phyloP scores from a whole-genome alignment of 1,284 basidiomycete genomes.

The Malassezia furfur region DNA sequence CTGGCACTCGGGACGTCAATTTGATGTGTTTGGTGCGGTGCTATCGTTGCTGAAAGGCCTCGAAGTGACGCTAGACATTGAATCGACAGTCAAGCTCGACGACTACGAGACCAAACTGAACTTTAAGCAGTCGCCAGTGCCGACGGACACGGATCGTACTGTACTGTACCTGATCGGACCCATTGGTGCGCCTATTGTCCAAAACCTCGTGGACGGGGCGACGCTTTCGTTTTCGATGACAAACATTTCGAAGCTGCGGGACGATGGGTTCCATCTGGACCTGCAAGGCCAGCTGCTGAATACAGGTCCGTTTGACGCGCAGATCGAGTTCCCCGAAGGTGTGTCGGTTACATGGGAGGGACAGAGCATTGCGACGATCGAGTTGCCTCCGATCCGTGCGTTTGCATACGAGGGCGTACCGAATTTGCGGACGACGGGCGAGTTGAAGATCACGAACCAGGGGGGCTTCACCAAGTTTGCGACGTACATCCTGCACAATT shows the following conservation, averaged over 20 bases:
- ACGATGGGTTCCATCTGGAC: constrained; percentile 46
- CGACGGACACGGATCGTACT: constrained; percentile 59
- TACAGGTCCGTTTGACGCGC: constrained; percentile 53
- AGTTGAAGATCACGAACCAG: constrained; percentile 42
- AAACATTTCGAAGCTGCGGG: constrained; percentile 56
- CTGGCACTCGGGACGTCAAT: constrained; percentile 55
- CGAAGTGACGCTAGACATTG: constrained; percentile 53
- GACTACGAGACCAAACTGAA: constrained; percentile 55
- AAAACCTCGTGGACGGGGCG: constrained; percentile 59
- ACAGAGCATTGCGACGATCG: constrained; percentile 59
- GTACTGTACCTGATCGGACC: constrained; percentile 62
- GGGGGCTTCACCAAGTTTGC: constrained; percentile 59
- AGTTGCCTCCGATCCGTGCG: constrained; percentile 61
- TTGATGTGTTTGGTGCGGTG: constrained; percentile 55
- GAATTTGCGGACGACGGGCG: constrained; percentile 53
- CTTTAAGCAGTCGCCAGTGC: constrained; percentile 59
- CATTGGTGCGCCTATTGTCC: constrained; percentile 55
- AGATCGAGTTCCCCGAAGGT: constrained; percentile 43
- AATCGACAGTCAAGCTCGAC: constrained; percentile 30
- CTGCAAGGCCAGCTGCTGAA: constrained; percentile 38
- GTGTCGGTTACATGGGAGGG: constrained; percentile 60
- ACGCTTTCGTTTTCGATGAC: constrained; percentile 56
- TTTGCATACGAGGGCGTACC: constrained; percentile 62
- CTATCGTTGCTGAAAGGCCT: constrained; percentile 59
- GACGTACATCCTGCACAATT: constrained; percentile 60